Conservation (phyloP, 2,329 filamentous ascomycete species). For the Pseudogymnoascus sp. region DNA sequence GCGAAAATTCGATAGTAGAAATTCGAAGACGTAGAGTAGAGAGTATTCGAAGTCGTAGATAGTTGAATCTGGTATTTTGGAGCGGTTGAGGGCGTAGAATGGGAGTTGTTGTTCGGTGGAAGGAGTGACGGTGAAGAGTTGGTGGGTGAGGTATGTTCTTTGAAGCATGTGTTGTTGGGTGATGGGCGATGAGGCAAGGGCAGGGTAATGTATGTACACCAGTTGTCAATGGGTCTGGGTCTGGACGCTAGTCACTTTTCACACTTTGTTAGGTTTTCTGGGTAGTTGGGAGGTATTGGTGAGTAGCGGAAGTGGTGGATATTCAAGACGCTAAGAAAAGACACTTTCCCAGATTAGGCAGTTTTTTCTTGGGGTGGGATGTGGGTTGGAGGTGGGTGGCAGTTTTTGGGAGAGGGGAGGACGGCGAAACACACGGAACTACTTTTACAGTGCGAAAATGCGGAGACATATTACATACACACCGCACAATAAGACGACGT, state of each 20-base stretch:
- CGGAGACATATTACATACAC: not conserved
- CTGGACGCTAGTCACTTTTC: not conserved
- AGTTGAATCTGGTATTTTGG: not conserved
- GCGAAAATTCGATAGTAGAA: not conserved
- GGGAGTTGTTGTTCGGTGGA: not conserved
- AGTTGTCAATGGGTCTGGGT: not conserved
- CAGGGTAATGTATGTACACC: not conserved
- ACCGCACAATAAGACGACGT: not conserved
- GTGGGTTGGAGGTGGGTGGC: not conserved
- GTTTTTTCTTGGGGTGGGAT: not conserved
- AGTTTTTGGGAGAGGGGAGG: not conserved
- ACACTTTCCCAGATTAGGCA: not conserved
- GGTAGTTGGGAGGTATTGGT: not conserved
- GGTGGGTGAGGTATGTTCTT: not conserved
- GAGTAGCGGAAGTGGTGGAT: not conserved
- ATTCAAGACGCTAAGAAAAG: not conserved
- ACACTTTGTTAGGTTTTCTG: not conserved
- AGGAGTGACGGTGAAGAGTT: not conserved
- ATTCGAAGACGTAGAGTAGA: not conserved
- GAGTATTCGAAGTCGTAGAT: not conserved
- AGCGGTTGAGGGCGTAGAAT: not conserved
- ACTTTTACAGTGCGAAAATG: not conserved
- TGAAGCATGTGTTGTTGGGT: not conserved
- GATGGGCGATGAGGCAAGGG: not conserved
- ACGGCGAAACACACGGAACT: not conserved